A percentile compares a stretch with the other conserved stretches of the same genome.
These are phyloP conservation scores for Cladophialophora chaetospira DNA, from an alignment of 2,329 filamentous ascomycete species.

Conservation along the genomic window DNA sequence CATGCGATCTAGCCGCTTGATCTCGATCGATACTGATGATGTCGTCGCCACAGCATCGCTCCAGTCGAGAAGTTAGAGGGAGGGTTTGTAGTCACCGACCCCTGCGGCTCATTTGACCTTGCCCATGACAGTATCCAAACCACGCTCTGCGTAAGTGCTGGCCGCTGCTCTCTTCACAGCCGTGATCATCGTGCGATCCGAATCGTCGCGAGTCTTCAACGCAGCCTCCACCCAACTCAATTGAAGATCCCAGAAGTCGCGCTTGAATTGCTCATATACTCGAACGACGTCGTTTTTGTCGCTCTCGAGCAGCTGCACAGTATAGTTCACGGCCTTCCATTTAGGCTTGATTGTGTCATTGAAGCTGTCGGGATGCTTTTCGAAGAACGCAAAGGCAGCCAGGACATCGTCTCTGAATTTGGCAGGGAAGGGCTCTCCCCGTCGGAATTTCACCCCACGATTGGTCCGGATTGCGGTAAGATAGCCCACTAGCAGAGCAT, in stretches of 20 bases:
- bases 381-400: conserved; percentile 88
- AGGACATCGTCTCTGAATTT: conserved; percentile 93
- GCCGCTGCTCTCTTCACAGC: conserved; percentile 86
- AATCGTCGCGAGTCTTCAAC: conserved; percentile 83
- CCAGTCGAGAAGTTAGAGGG: too few species aligned
- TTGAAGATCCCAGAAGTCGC: conserved; percentile 87
- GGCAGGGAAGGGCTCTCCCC: conserved; percentile 82
- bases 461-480: conserved; percentile 77
- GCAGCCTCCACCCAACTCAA: conserved; percentile 96
- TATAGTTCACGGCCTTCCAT: conserved; percentile 86
- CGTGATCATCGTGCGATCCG: conserved; percentile 86
- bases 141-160: conserved; percentile 76
- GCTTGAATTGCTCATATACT: conserved; percentile 82
- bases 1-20: too few species aligned
- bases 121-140: conserved; percentile 90
- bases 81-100: conserved; percentile 35
- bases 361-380: conserved; percentile 66
- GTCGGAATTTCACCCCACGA: conserved; percentile 83
- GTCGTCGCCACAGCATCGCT: too few species aligned
- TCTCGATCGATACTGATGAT: too few species aligned
- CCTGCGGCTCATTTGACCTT: conserved; percentile 68
- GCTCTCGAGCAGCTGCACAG: conserved; percentile 74
- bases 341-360: conserved; percentile 79
- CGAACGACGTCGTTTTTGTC: conserved; percentile 73
- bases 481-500: conserved; percentile 86